Base-by-base conservation (phyloP, 2,329 filamentous ascomycete genomes). In the Penicillium sp. region DNA sequence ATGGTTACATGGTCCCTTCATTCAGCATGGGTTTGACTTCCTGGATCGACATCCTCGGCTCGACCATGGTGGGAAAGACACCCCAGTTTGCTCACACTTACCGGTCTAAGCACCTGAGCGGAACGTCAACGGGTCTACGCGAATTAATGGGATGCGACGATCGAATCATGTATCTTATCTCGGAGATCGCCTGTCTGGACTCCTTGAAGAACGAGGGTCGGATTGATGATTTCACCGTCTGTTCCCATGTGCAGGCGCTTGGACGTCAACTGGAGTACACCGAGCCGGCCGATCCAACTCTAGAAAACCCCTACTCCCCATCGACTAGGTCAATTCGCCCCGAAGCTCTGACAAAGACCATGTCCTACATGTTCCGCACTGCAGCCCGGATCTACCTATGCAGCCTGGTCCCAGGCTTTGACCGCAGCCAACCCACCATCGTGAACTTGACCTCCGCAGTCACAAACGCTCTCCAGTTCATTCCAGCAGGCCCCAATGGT, bases 141-240 rank as follows among this genome's bases (percentile, higher is more conserved):
- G 89, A 94, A 71, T 78, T 97, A 36, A 97, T 97, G 90, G 93
- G 93, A 54, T 97, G 93, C 66, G 91, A 97, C 50, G 93, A 98
- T 69, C 82, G 83, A 15, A 86, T 97, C 68, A 96, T 98, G 89
- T 97, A 95, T 67, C 76, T 97, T 57, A 94, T 98, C 63, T 94
- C 89, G 2, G 93, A 98, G 70, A 95, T 97, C 57, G 87, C 91
- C 39, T 97, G 93, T 67, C 81, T 98, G 37, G 93, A 97, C 65
- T 86, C 87, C 3, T 79, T 96, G 50, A 94, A 93, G 74, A 72
- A 75, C 26, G 81, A 86, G 45, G 86, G 86, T 54, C 88, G 93
- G 72, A 55, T 76, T 55, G 86, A 94, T 54, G 84, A 93, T 59
- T 83, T 93, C 50, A 80, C 82, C 35, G 80, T 97, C 30, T 96